Conservation (phyloP, 352 stramenopile genomes). For the Pythium chondricola region DNA sequence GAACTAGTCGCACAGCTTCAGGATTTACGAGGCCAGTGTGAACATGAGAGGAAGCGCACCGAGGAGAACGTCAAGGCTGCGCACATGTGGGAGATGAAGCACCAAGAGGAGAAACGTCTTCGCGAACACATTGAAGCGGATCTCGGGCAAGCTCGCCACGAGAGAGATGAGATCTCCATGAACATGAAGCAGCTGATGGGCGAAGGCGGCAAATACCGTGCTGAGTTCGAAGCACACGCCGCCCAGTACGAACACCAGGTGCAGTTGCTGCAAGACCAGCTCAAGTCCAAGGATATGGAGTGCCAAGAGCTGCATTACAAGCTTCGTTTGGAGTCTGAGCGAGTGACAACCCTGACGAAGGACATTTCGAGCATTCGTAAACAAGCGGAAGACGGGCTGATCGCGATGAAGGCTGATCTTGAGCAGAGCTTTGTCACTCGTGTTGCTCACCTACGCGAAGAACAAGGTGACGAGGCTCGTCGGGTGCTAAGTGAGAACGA, state of each 20-base stretch:
- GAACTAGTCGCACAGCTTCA: constrained; percentile 34
- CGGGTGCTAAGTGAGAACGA: constrained; percentile 13
- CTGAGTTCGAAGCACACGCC: constrained; percentile 30
- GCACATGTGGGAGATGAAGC: constrained; percentile 19
- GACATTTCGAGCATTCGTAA: constrained; percentile 30
- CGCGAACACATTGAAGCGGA: constrained; percentile 23
- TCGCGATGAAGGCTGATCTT: constrained; percentile 13
- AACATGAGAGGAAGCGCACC: constrained; percentile 25
- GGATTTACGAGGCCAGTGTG: constrained; percentile 36
- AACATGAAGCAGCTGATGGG: constrained; percentile 31
- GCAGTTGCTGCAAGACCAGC: constrained; percentile 32
- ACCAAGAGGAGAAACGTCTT: constrained; percentile 21
- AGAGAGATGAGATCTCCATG: constrained; percentile 25
- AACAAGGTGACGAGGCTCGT: constrained; percentile 14
- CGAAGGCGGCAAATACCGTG: constrained; percentile 41
- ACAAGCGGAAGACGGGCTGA: constrained; percentile 22
- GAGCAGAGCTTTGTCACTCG: constrained; percentile 18
- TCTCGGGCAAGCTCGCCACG: constrained; percentile 4
- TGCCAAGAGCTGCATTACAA: constrained; percentile 27
- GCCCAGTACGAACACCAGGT: constrained; percentile 51
- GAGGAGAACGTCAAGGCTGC: constrained; percentile 21
- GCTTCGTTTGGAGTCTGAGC: constrained; percentile 30
- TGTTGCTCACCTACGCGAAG: constrained; percentile 14
- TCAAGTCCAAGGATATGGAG: constrained; percentile 31
- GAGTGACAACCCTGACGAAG: constrained; percentile 33